Evolutionary conservation across 352 stramenopile genomes (phyloP), one percentile per base, ranked within the genome.

Genomic region (Phytophthora tentaculata): DNA sequence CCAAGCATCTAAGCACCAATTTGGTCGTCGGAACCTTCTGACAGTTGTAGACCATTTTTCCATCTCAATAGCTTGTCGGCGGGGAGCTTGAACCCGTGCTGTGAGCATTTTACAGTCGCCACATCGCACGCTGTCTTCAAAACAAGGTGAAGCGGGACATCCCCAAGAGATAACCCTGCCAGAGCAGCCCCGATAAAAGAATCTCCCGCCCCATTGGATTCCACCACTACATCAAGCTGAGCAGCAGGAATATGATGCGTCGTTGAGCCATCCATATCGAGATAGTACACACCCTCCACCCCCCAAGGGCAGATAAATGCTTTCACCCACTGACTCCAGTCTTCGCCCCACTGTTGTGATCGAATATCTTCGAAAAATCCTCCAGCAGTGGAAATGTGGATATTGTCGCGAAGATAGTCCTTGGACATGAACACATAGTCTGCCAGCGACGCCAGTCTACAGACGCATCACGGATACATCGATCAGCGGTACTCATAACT

Each of bases 141-240:
- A 2, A 79, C 73, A 2, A 62, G 29, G 9, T 71, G 39, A 3
- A 92, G 52, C 5, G 74, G 43, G n/a, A 69, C 45, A 28, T 64
- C 26, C 0, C 56, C 39, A 54, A 60, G 35, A 22, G 75, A 73
- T 37, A 92, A 71, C 1, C 72, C 77, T 0, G 87, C 84, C 41
- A 95, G 65, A 12, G 73, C 68, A 16, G 84, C 80, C 0, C 83
- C 87, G 54, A 95, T 90, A 50, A 93, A 91, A 20, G 84, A 71
- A 55, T 95, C 84, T 5, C 87, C 87, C 4, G 87, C 87, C 4
- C 87, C 87, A 35, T 91, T 87, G 2, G 87, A 90, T 64, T 93
- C 84, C 24, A 92, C 64, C 1, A 89, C 71, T 17, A 29, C 10
- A 12, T 70, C 71, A 26, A 91, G 64, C 5, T 62, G 44, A 37